A percentile compares a stretch with the other conserved stretches of the same genome.
Conservation (phyloP, 768 basidiomycete species). For the Lactarius indigo region DNA sequence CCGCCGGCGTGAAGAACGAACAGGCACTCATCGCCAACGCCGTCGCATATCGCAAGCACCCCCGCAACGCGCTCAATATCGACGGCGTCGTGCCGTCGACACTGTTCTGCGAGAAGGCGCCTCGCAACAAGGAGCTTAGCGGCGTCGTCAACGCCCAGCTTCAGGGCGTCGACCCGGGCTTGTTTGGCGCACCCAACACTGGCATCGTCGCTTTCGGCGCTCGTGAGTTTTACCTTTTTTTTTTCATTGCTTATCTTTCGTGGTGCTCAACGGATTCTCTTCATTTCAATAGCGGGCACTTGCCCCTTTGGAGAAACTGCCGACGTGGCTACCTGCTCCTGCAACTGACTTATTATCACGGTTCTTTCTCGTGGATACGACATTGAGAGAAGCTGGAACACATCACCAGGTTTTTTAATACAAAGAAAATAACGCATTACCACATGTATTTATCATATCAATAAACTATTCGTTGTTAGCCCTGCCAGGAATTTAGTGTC, state of each 20-base stretch:
- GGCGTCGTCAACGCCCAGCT: conserved; percentile 55
- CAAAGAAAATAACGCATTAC: too few relatives aligned
- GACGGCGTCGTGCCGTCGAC: conserved; percentile 45
- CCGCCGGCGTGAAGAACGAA: conserved; percentile 37
- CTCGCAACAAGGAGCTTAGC: conserved; percentile 47
- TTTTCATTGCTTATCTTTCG: not conserved
- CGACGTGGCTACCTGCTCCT: conserved; percentile 17
- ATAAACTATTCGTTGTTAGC: not conserved
- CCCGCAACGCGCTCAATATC: conserved; percentile 43
- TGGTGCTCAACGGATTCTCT: not conserved
- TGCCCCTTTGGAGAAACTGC: conserved; percentile 23
- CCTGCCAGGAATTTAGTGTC: not conserved
- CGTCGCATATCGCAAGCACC: conserved; percentile 40
- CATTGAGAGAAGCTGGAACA: not conserved
- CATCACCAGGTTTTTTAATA: too few relatives aligned
- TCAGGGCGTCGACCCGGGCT: conserved; percentile 47
- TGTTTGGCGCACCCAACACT: conserved; percentile 49
- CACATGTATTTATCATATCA: not conserved
- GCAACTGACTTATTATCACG: conserved; percentile 2
- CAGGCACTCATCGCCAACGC: conserved; percentile 43
- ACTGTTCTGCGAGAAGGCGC: conserved; percentile 51
- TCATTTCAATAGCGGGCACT: conserved; percentile 11
- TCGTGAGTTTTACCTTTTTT: conserved; percentile 33
- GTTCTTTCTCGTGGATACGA: not conserved
- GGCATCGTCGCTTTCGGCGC: conserved; percentile 47